These are phyloP conservation scores for Annona squamosa DNA, from an alignment of 164 flowering plant species.

Conservation along the genomic window DNA sequence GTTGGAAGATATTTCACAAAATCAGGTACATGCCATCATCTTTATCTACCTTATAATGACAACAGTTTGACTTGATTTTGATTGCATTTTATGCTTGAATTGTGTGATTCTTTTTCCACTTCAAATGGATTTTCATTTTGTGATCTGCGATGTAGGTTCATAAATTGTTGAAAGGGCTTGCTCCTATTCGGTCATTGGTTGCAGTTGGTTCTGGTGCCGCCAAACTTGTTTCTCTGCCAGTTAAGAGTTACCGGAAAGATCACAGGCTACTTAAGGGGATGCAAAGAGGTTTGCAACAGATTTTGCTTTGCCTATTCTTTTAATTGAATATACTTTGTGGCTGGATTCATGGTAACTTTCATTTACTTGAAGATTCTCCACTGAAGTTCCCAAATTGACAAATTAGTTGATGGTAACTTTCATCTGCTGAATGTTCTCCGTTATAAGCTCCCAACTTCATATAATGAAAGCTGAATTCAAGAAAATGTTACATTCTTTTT, in stretches of 20 bases:
- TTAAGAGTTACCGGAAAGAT: conserved; percentile 78
- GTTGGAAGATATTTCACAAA: conserved; percentile 94
- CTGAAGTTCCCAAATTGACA: no score
- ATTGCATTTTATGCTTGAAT: neutral
- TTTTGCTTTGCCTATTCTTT: neutral
- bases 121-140: neutral
- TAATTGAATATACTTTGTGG: neutral
- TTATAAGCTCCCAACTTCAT: no score
- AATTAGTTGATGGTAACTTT: neutral
- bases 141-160: conserved; percentile 37
- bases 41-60: neutral
- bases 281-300: conserved; percentile 70
- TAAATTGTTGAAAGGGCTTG: conserved; percentile 76
- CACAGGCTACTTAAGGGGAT: conserved; percentile 74
- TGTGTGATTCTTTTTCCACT: neutral
- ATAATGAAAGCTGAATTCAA: no score
- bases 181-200: conserved; percentile 70
- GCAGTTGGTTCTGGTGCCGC: conserved; percentile 92
- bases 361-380: no score
- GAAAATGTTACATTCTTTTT: no score
- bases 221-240: conserved; percentile 76
- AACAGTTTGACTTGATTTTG: neutral
- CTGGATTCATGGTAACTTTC: no score
- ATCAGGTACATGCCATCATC: conserved; percentile 59
- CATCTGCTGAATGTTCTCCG: neutral